Evolutionary conservation across 805 yeast species (phyloP), one percentile per base, ranked within the genome.

Genomic region (Metschnikowia continentalis): DNA sequence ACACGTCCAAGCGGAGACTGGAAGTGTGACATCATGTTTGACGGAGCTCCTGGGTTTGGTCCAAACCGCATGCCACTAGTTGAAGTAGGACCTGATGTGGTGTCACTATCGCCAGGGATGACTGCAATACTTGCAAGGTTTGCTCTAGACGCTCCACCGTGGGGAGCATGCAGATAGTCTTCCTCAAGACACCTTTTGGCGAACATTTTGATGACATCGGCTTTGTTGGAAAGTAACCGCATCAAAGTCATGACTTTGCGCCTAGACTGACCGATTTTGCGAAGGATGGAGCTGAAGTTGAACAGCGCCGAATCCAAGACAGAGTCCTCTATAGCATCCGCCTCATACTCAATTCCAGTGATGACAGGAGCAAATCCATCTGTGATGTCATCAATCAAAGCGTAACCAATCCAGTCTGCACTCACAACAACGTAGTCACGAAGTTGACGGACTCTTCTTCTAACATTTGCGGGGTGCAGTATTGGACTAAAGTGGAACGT

Each of bases 191-290:
- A 90, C 61, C 98, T 79, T 67, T 92, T 92, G 36, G 96, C 94
- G 74, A 92, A 90, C 95, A 90, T 91, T 60, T 88, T 87, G 62
- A 92, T 88, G 49, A 92, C 98, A 67, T 92, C 98, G 0, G 97
- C 97, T 66, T 92, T 92, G 56, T 96, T 96, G 38, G 92, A 83
- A 46, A 92, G 75, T 55, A 92, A 73, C 61, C 98, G 79, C 88
- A 91, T 84, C 62, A 92, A 70, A 0, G 96, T 86, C 97, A 92
- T 92, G 33, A 91, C 95, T 63, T 86, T 88, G 56, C 92, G 79
- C 68, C 98, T 81, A 10, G 96, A 82, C 65, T 89, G 91, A 52
- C 97, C 97, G 58, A 92, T 90, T 56, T 86, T 78, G 58, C 82
- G 79, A 59, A 92, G 72, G 91, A 92, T 88, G 22, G 72, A 71